Evolutionary conservation across 192 early-diverging fungal genomes (phyloP).

Genomic region (Podila epicladia): DNA sequence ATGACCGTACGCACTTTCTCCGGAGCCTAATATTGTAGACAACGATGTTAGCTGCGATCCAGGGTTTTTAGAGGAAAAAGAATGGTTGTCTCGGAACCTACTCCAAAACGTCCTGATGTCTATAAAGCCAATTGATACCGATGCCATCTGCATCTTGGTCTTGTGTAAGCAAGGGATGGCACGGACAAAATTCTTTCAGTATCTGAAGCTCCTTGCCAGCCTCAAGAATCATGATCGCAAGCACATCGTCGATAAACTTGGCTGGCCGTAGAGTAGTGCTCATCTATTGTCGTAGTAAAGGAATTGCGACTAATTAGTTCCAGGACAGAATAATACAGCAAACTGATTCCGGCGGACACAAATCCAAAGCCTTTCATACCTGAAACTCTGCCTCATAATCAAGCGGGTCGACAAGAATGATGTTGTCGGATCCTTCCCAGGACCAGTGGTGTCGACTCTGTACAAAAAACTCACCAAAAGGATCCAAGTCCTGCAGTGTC

Average conservation of each 20-base stretch:
- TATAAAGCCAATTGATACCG: constrained; percentile 27
- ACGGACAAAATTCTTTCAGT: constrained; percentile 31
- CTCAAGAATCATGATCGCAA: constrained; percentile 43
- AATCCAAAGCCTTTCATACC: neutral
- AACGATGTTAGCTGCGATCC: too few species aligned
- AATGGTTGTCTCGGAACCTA: constrained; percentile 10
- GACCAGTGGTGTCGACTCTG: constrained; percentile 29
- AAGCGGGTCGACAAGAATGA: constrained; percentile 30
- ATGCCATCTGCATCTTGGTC: constrained; percentile 1
- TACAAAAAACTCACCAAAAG: constrained; percentile 54
- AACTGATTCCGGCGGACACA: neutral
- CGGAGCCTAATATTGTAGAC: neutral
- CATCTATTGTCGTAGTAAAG: neutral
- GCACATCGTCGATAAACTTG: constrained; percentile 29
- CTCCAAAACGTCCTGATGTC: constrained; percentile 4
- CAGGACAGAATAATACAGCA: neutral
- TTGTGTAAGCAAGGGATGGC: constrained; percentile 41
- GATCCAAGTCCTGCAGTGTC: constrained; percentile 42
- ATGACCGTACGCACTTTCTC: constrained; percentile 8
- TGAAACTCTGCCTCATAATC: constrained; percentile 16
- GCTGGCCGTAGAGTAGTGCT: constrained; percentile 7
- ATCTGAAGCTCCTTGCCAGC: constrained; percentile 56
- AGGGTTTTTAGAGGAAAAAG: neutral
- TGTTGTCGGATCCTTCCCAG: constrained; percentile 20
- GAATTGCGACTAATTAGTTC: neutral